Conservation (phyloP, 2,329 filamentous ascomycete genomes). For the Trichoderma brevicompactum region DNA sequence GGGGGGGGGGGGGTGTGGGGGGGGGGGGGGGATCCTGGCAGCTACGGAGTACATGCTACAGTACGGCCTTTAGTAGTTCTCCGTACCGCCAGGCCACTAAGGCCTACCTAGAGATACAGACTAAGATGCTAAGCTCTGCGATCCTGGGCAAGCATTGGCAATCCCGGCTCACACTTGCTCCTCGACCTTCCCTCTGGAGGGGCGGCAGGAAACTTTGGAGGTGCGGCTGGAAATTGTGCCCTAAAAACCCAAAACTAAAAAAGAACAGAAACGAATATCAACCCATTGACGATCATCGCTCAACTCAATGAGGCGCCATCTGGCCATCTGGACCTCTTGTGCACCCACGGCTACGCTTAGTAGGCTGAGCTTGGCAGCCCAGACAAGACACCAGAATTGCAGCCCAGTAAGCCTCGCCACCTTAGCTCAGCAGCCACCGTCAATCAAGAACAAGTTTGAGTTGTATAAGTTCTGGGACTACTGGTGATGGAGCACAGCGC, state of each 20-base stretch:
- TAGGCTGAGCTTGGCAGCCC: neutral
- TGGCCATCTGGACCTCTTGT: too few relatives aligned
- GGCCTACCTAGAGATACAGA: too few relatives aligned
- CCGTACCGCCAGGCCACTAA: too few relatives aligned
- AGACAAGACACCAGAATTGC: neutral
- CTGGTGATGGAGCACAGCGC: too few relatives aligned
- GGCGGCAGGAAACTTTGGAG: constrained; percentile 20
- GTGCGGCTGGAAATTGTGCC: constrained; percentile 24
- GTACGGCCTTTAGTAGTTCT: too few relatives aligned
- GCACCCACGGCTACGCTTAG: neutral
- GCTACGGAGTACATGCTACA: neutral
- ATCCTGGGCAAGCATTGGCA: neutral
- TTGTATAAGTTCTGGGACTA: neutral
- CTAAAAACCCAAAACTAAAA: constrained; percentile 6
- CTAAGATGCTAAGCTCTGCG: too few relatives aligned
- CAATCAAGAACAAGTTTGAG: constrained; percentile 4
- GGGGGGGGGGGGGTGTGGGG: too few relatives aligned
- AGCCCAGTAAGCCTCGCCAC: constrained; percentile 19
- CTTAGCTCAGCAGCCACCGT: constrained; percentile 26
- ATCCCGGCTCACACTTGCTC: neutral
- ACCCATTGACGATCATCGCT: constrained; percentile 19
- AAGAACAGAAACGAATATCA: neutral
- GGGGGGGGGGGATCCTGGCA: constrained; percentile 9
- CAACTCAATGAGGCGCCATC: constrained; percentile 2
- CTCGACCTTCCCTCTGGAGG: constrained; percentile 11